phyloP scores from a whole-genome alignment of 164 flowering plant genomes.

The Brasenia schreberi region DNA sequence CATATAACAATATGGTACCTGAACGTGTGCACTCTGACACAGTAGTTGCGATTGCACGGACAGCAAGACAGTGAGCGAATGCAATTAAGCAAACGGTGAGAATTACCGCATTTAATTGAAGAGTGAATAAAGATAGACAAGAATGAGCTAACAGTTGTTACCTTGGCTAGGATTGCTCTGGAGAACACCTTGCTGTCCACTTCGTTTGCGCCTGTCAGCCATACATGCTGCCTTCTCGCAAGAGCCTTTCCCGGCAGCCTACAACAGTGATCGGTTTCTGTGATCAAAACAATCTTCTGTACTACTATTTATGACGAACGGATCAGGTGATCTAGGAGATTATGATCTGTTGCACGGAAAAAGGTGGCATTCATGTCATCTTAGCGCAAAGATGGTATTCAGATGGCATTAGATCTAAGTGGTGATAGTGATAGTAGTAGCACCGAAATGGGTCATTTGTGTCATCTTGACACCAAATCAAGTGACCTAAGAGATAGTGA shows the following conservation, averaged over 20 bases:
- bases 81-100: neutral
- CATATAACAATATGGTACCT: slow-evolving; percentile 15
- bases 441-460: no score
- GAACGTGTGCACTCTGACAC: slow-evolving; percentile 61
- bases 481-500: no score
- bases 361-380: no score
- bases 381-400: no score
- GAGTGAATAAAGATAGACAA: neutral
- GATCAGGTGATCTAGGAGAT: no score
- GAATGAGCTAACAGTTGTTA: slow-evolving; percentile 3
- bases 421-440: no score
- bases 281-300: no score
- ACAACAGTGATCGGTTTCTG: neutral
- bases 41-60: neutral
- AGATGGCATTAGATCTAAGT: no score
- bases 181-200: slow-evolving; percentile 78
- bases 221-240: slow-evolving; percentile 59
- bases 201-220: slow-evolving; percentile 84
- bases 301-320: no score
- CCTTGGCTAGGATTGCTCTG: slow-evolving; percentile 96
- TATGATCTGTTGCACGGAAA: no score
- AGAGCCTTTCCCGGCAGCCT: slow-evolving; percentile 89
- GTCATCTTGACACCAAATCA: no score
- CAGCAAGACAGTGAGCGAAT: neutral
- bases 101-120: neutral